Evolutionary conservation across 129 eudicot species (phyloP).

Genomic region (Flaveria linearis): DNA sequence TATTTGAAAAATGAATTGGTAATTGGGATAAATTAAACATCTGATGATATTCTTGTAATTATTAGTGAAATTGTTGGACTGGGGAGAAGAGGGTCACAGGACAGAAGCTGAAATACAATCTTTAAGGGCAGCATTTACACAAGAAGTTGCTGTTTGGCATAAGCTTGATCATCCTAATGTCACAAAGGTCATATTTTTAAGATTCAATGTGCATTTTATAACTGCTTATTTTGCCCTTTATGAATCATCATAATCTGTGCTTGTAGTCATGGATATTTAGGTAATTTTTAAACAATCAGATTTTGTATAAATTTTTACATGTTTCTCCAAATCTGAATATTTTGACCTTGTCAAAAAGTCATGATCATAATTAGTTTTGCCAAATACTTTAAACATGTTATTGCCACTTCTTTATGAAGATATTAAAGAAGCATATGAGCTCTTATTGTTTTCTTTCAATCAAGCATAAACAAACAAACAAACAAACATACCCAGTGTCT

Average conservation of each 20-base stretch:
- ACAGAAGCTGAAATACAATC: slow-evolving; percentile 81
- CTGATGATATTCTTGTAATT: slow-evolving; percentile 11
- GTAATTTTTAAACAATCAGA: neutral
- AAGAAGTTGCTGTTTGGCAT: slow-evolving; percentile 96
- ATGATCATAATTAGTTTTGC: neutral
- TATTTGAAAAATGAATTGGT: neutral
- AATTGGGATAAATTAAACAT: slow-evolving; percentile 2
- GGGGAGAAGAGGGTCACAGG: slow-evolving; percentile 95
- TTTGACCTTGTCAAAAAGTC: neutral
- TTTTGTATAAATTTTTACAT: neutral
- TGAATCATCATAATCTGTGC: neutral
- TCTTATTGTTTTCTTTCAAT: too few species aligned
- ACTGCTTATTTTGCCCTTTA: slow-evolving; percentile 9
- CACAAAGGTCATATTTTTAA: slow-evolving; percentile 60
- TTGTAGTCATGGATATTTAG: slow-evolving; percentile 1
- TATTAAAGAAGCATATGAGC: too few species aligned
- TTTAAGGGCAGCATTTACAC: slow-evolving; percentile 80
- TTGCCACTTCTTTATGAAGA: neutral
- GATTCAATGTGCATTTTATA: neutral
- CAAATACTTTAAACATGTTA: neutral
- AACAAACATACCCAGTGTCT: too few species aligned
- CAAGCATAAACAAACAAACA: too few species aligned
- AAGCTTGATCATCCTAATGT: slow-evolving; percentile 92
- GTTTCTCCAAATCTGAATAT: slow-evolving; percentile 1
- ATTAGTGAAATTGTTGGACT: slow-evolving; percentile 82